Conservation (phyloP, 2,329 filamentous ascomycete species). For the Aspergillus fumigatus region DNA sequence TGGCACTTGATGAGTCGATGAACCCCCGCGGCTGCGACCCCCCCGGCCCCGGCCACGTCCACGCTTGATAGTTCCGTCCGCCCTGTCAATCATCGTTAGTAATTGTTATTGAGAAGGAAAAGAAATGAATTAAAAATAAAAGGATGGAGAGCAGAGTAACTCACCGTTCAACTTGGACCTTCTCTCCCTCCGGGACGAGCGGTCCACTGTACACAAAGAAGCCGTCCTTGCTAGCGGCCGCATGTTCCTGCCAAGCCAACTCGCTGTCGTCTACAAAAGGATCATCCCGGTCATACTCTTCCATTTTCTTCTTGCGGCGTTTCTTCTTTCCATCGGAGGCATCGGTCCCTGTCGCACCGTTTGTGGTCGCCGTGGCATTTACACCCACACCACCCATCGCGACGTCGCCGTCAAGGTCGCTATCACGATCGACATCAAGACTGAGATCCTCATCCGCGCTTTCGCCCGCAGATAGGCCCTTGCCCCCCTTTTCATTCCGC, state of each 20-base stretch:
- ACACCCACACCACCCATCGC: constrained; percentile 39
- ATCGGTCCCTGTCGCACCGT: constrained; percentile 49
- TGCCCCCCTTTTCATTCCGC: constrained; percentile 63
- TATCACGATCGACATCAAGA: constrained; percentile 75
- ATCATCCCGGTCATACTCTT: constrained; percentile 64
- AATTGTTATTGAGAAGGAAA: constrained; percentile 3
- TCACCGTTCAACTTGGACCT: constrained; percentile 61
- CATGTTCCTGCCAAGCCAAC: constrained; percentile 90
- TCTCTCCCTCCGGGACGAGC: constrained; percentile 80
- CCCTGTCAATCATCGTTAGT: constrained; percentile 44
- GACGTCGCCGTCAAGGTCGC: constrained; percentile 48
- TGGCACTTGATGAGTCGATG: constrained; percentile 67
- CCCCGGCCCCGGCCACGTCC: constrained; percentile 53
- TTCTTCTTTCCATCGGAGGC: constrained; percentile 69
- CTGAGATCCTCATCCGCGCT: constrained; percentile 76
- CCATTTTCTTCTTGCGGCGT: constrained; percentile 63
- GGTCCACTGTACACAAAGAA: constrained; percentile 98
- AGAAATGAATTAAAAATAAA: too few species aligned
- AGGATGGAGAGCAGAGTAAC: constrained; percentile 16
- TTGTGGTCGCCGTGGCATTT: constrained; percentile 47
- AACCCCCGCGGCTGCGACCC: constrained; percentile 51
- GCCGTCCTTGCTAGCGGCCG: constrained; percentile 87
- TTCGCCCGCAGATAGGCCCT: constrained; percentile 67
- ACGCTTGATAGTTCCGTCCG: constrained; percentile 66
- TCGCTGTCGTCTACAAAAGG: constrained; percentile 86